Evolutionary conservation across 2,329 filamentous ascomycete genomes (phyloP), one percentile per base, ranked within the genome.

Genomic region (Phialophora expanda): DNA sequence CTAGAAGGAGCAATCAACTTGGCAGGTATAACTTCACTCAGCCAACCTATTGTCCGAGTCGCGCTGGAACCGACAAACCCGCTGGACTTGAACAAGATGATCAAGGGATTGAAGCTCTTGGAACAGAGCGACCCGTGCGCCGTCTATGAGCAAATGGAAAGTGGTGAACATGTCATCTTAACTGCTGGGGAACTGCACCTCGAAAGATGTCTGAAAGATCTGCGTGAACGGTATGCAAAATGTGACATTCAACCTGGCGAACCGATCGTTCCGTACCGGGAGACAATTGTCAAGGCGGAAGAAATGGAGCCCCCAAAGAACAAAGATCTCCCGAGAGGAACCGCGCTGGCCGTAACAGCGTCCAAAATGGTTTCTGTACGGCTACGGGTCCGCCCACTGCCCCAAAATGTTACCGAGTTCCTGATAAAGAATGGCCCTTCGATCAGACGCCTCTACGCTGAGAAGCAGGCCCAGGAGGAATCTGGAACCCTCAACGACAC

Each of bases 101-200:
- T 99, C 64, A 85, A 87, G 5, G 95, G 95, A 0, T 82, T 99
- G 60, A 89, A 89, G 68, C 82, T 99, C 20, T 86, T 99, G 0
- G 93, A 97, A 34, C 93, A 97, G 75, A 96, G 93, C 73, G 95
- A 99, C 74, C 94, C 95, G 0, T 98, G 95, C 74, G 95, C 94
- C 14, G 89, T 96, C 76, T 99, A 99, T 73, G 93, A 98, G 76
- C 92, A 96, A 58, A 89, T 98, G 60, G 86, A 89, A 64, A 97
- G 90, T 71, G 95, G 95, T 64, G 95, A 99, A 79, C 95, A 99
- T 77, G 95, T 99, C 50, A 87, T 99, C 24, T 79, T 97, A 44
- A 98, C 95, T 0, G 95, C 95, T 5, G 95, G 95, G 61, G 95
- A 99, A 78, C 76, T 99, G 71, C 95, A 99, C 79, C 83, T 99